Conservation (phyloP, 2,329 filamentous ascomycete species). For the Exophiala sp. region DNA sequence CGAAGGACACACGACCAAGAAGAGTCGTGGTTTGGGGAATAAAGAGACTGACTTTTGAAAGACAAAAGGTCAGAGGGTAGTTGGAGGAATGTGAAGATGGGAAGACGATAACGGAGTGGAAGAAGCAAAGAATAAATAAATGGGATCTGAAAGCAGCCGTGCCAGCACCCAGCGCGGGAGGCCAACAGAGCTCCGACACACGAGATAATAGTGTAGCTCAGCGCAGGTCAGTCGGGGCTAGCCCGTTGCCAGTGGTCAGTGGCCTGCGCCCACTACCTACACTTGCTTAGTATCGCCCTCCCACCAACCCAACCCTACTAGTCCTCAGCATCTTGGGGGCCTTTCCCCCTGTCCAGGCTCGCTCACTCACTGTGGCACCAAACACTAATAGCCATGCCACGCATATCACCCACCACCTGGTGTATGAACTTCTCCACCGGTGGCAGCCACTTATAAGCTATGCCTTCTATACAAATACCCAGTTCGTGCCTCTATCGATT, state of each 20-base stretch:
- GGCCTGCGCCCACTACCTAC: neutral
- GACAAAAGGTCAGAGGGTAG: neutral
- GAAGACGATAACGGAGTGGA: constrained; percentile 5
- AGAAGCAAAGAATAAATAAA: constrained; percentile 7
- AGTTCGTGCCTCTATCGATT: neutral
- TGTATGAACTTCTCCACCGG: neutral
- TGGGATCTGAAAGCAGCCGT: neutral
- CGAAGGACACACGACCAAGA: neutral
- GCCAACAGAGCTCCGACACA: neutral
- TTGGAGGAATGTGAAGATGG: constrained; percentile 1
- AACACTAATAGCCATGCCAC: neutral
- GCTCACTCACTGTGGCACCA: neutral
- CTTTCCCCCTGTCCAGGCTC: neutral
- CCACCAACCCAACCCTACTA: neutral
- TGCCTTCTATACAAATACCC: neutral
- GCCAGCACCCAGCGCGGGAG: neutral
- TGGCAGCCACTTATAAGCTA: neutral
- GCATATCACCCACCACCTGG: no score
- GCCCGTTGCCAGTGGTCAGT: neutral
- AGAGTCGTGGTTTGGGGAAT: neutral
- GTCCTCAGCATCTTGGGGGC: neutral
- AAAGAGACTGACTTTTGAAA: neutral
- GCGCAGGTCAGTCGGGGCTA: neutral
- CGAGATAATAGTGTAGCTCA: no score
- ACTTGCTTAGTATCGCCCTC: neutral